Percentiles rank a stretch among this genome's conserved stretches.
phyloP scores from a whole-genome alignment of 805 yeast species.

The Pichia pseudocactophila region DNA sequence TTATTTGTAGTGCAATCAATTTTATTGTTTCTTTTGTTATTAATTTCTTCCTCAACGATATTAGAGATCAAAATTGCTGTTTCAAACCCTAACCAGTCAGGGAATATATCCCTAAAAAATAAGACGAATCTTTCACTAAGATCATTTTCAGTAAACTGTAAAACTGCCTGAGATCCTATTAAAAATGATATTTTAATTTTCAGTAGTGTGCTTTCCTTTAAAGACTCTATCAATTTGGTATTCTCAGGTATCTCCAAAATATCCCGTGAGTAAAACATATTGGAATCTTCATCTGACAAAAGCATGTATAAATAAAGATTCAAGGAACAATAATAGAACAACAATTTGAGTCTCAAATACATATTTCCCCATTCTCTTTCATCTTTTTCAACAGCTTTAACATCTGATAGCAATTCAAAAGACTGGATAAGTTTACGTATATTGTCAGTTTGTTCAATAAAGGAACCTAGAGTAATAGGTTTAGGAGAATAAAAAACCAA shows the following conservation, averaged over 20 bases:
- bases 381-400: not conserved
- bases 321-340: not conserved
- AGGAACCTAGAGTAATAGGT: not conserved
- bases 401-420: conserved; percentile 1
- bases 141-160: not conserved
- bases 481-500: not conserved
- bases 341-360: conserved; percentile 6
- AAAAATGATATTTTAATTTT: conserved; percentile 2
- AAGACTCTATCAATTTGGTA: not conserved
- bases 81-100: conserved; percentile 5
- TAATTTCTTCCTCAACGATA: not conserved
- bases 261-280: not conserved
- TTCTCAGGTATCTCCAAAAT: not conserved
- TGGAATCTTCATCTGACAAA: not conserved
- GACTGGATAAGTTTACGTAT: not conserved
- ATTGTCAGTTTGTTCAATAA: not conserved
- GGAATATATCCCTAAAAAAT: conserved; percentile 5
- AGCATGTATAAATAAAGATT: not conserved
- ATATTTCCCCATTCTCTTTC: conserved; percentile 5
- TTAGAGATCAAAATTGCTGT: conserved; percentile 1
- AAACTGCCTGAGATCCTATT: not conserved
- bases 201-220: not conserved
- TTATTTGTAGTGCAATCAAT: not conserved
- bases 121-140: conserved; percentile 3
- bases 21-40: not conserved